phyloP scores from a whole-genome alignment of 1,284 basidiomycete species.

The Leccinum cinnamomeum region DNA sequence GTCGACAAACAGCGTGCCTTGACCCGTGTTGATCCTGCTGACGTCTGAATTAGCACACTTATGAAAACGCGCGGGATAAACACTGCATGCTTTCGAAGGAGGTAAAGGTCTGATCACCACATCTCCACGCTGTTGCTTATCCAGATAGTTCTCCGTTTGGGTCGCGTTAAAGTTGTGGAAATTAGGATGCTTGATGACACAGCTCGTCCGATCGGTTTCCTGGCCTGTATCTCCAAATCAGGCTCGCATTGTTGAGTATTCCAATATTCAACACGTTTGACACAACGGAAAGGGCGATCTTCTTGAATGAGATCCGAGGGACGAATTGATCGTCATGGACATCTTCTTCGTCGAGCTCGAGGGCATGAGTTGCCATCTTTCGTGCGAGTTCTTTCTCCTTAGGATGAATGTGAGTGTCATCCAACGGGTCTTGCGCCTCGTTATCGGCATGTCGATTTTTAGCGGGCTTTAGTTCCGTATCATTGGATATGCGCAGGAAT shows the following conservation, averaged over 20 bases:
- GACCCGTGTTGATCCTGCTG: slow-evolving; percentile 80
- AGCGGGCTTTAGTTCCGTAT: slow-evolving; percentile 55
- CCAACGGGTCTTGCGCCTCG: slow-evolving; percentile 84
- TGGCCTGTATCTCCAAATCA: slow-evolving; percentile 72
- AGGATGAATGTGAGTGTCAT: slow-evolving; percentile 95
- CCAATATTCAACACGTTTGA: slow-evolving; percentile 67
- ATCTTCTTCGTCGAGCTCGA: slow-evolving; percentile 95
- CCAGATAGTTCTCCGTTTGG: slow-evolving; percentile 89
- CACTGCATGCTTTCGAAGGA: slow-evolving; percentile 75
- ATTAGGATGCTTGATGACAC: slow-evolving; percentile 97
- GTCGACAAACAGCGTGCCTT: slow-evolving; percentile 79
- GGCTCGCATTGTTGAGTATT: slow-evolving; percentile 65
- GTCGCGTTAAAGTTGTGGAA: slow-evolving; percentile 95
- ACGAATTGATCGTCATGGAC: slow-evolving; percentile 84
- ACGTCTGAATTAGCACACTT: slow-evolving; percentile 62
- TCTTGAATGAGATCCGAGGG: slow-evolving; percentile 67
- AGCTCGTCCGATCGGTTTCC: slow-evolving; percentile 77
- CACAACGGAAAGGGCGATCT: slow-evolving; percentile 63
- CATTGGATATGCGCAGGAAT: slow-evolving; percentile 86
- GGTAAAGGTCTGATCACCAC: slow-evolving; percentile 87
- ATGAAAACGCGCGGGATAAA: slow-evolving; percentile 1
- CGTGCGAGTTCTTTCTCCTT: slow-evolving; percentile 98
- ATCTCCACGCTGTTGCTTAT: slow-evolving; percentile 90
- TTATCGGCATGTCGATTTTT: slow-evolving; percentile 74
- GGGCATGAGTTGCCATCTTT: slow-evolving; percentile 98